A percentile compares a stretch with the other conserved stretches of the same genome.
Conservation (phyloP, 2,329 filamentous ascomycete species). For the Sporothrix humicola region DNA sequence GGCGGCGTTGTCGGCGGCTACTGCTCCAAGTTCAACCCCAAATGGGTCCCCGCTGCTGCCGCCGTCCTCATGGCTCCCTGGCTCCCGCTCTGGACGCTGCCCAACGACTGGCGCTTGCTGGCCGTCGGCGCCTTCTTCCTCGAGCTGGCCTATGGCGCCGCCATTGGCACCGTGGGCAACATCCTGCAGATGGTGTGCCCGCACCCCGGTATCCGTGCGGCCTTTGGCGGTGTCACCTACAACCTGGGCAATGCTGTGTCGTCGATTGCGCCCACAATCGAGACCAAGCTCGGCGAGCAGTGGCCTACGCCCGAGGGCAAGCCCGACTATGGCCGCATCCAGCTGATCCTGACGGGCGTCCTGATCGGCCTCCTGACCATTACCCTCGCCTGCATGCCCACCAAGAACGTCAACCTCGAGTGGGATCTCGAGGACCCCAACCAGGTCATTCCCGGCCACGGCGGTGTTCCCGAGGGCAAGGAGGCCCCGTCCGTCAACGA, state of each 20-base stretch:
- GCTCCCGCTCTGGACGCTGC: slow-evolving; percentile 82
- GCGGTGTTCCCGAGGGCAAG: neutral
- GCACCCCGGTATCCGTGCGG: slow-evolving; percentile 71
- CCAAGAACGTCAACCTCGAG: slow-evolving; percentile 30
- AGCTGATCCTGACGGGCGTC: slow-evolving; percentile 23
- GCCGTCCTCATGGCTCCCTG: slow-evolving; percentile 43
- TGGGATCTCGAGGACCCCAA: slow-evolving; percentile 28
- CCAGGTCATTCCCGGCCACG: slow-evolving; percentile 24
- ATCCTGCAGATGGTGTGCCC: slow-evolving; percentile 77
- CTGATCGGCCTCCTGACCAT: slow-evolving; percentile 12
- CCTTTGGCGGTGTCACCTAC: slow-evolving; percentile 73
- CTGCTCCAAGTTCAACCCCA: slow-evolving; percentile 67
- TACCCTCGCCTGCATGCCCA: slow-evolving; percentile 26
- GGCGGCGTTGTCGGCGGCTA: slow-evolving; percentile 72
- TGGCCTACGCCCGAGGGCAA: slow-evolving; percentile 24
- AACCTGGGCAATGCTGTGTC: slow-evolving; percentile 78
- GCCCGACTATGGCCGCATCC: slow-evolving; percentile 27
- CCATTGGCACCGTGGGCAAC: slow-evolving; percentile 70
- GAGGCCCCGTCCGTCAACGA: slow-evolving; percentile 13
- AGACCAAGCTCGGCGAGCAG: slow-evolving; percentile 28
- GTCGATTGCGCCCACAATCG: slow-evolving; percentile 57
- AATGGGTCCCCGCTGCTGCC: slow-evolving; percentile 63
- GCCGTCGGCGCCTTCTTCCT: slow-evolving; percentile 85
- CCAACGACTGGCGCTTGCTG: slow-evolving; percentile 62
- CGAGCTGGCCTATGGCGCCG: slow-evolving; percentile 71